Evolutionary conservation across 371 early-diverging fungal species (phyloP).

Genomic region (Chytridiales sp.): DNA sequence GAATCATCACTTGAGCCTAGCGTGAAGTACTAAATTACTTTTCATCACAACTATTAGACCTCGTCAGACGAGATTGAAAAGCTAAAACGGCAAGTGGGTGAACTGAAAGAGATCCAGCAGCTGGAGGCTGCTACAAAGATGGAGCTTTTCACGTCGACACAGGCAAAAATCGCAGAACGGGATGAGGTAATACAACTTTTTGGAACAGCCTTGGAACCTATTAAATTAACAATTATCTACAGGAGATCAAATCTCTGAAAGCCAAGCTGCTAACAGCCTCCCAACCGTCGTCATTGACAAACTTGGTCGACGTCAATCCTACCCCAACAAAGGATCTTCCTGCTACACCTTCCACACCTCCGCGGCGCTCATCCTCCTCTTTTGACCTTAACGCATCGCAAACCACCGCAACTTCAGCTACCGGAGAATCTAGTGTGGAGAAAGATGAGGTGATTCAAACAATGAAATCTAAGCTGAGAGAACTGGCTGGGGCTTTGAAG

Average conservation of each 20-base stretch:
- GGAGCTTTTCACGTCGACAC: conserved; percentile 36
- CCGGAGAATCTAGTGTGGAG: too few species aligned
- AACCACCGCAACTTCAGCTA: too few species aligned
- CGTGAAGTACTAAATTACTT: neutral
- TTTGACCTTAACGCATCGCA: too few species aligned
- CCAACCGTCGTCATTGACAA: too few species aligned
- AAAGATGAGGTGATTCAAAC: too few species aligned
- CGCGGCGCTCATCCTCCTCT: too few species aligned
- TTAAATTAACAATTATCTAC: neutral
- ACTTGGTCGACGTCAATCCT: too few species aligned
- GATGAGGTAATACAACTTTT: conserved; percentile 26
- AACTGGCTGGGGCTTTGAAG: conserved; percentile 33
- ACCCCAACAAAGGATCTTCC: too few species aligned
- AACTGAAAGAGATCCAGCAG: conserved; percentile 31
- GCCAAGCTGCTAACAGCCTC: too few species aligned
- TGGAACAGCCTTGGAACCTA: neutral
- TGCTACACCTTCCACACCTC: too few species aligned
- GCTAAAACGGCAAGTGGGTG: conserved; percentile 27
- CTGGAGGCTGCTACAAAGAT: conserved; percentile 35
- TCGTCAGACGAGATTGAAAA: conserved; percentile 27
- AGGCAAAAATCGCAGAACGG: conserved; percentile 26
- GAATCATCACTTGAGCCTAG: too few species aligned
- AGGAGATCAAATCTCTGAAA: conserved; percentile 32
- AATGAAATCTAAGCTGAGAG: conserved; percentile 39
- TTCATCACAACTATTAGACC: conserved; percentile 9